Percentiles rank a stretch among this genome's conserved stretches.
These are phyloP conservation scores for Populus simonii DNA, from an alignment of 345 rosid genomes.

Conservation along the genomic window DNA sequence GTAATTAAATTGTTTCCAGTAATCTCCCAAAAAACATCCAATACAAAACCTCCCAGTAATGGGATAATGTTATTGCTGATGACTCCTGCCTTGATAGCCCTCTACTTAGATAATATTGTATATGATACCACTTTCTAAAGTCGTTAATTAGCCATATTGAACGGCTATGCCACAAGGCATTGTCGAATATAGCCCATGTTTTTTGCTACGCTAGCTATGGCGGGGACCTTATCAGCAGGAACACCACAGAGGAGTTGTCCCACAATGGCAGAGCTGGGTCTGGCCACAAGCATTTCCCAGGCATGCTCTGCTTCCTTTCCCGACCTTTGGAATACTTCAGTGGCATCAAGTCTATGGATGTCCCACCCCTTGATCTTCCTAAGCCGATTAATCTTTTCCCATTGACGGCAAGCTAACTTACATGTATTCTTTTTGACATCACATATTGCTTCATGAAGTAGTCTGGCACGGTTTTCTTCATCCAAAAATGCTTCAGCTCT, in stretches of 20 bases:
- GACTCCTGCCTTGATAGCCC: background rate
- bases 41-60: background rate
- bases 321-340: constrained; percentile 40
- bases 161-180: constrained; percentile 37
- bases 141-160: too few relatives aligned
- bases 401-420: constrained; percentile 51
- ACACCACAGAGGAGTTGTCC: constrained; percentile 42
- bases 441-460: constrained; percentile 48
- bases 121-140: background rate
- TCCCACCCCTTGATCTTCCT: constrained; percentile 56
- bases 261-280: constrained; percentile 56
- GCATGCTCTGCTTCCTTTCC: constrained; percentile 53
- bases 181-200: constrained; percentile 24
- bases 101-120: too few relatives aligned
- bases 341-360: constrained; percentile 63
- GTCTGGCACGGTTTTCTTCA: constrained; percentile 11
- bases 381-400: constrained; percentile 57
- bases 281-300: constrained; percentile 60
- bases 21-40: too few relatives aligned
- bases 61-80: background rate
- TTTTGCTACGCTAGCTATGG: background rate
- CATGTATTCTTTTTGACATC: constrained; percentile 56
- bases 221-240: background rate
- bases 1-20: too few relatives aligned
- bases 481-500: constrained; percentile 37